A percentile compares a stretch with the other conserved stretches of the same genome.
These are phyloP conservation scores for Phytophthora chlamydospora DNA, from an alignment of 352 stramenopile species.

Conservation along the genomic window DNA sequence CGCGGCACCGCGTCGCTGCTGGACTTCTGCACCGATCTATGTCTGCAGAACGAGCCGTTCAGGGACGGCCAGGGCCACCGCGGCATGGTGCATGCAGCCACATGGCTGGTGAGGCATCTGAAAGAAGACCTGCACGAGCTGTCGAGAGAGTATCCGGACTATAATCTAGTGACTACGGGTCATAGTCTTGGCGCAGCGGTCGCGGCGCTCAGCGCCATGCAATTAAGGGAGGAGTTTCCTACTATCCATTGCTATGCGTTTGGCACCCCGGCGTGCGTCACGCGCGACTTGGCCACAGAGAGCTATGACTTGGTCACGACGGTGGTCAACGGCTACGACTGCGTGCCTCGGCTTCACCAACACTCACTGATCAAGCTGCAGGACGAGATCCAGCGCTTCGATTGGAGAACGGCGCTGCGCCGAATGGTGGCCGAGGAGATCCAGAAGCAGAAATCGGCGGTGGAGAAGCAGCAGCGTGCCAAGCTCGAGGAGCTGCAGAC, in stretches of 20 bases:
- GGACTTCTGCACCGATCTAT: conserved; percentile 86
- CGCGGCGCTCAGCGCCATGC: conserved; percentile 68
- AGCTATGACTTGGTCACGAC: conserved; percentile 70
- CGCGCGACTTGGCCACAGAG: conserved; percentile 52
- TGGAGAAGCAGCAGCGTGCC: conserved; percentile 54
- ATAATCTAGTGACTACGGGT: conserved; percentile 64
- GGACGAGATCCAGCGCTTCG: conserved; percentile 66
- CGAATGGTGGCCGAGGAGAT: conserved; percentile 67
- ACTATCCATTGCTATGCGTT: conserved; percentile 70
- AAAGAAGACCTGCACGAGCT: conserved; percentile 54
- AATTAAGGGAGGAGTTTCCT: conserved; percentile 49
- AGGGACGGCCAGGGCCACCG: conserved; percentile 70
- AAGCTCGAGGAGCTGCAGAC: conserved; percentile 54
- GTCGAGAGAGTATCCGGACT: conserved; percentile 50
- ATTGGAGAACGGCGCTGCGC: conserved; percentile 66
- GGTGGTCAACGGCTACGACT: conserved; percentile 84
- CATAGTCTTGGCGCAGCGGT: conserved; percentile 78
- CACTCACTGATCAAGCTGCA: conserved; percentile 74
- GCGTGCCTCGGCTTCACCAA: conserved; percentile 79
- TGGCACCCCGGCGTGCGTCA: conserved; percentile 76
- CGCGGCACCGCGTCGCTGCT: conserved; percentile 77
- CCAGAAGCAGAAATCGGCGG: conserved; percentile 52
- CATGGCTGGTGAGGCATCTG: conserved; percentile 71
- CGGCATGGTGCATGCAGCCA: conserved; percentile 80
- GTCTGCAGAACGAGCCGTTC: conserved; percentile 80